Evolutionary conservation across 306 rosid species (phyloP).

Genomic region (Ormosia semicastrata): DNA sequence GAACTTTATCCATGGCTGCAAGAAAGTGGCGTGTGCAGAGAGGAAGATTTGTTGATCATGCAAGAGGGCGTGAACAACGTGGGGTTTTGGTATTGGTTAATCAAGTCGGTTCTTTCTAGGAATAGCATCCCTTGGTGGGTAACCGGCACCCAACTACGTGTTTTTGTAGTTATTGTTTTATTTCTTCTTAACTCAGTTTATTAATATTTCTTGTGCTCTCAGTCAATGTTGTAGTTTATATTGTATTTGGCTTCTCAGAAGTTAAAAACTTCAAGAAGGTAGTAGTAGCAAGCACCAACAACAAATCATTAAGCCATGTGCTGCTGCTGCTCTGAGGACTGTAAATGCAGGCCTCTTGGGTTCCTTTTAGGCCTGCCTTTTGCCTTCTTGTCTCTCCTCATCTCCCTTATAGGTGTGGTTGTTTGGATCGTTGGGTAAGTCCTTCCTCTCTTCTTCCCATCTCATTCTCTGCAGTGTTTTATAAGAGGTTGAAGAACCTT

Average conservation of each 20-base stretch:
- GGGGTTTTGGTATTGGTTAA: slow-evolving; percentile 21
- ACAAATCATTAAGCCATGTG: slow-evolving; percentile 30
- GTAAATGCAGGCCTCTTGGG: slow-evolving; percentile 70
- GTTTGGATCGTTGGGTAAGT: slow-evolving; percentile 76
- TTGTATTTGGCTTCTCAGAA: slow-evolving; percentile 14
- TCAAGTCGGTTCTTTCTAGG: background rate
- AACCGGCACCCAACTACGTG: slow-evolving; percentile 10
- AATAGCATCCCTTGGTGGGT: background rate
- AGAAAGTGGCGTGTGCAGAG: slow-evolving; percentile 23
- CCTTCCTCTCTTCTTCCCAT: background rate
- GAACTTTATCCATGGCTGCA: background rate
- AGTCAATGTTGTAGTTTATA: slow-evolving; percentile 20
- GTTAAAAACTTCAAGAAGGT: background rate
- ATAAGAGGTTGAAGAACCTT: background rate
- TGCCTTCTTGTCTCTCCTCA: slow-evolving; percentile 62
- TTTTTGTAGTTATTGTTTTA: background rate
- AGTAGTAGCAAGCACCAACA: background rate
- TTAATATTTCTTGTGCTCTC: slow-evolving; percentile 17
- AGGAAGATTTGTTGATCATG: background rate
- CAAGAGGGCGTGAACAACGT: slow-evolving; percentile 12
- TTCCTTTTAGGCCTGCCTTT: slow-evolving; percentile 74
- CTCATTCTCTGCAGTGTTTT: background rate
- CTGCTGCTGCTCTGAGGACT: slow-evolving; percentile 67
- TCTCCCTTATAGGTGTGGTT: slow-evolving; percentile 62
- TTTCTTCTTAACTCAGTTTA: background rate